Percentiles rank a stretch among this genome's conserved stretches.
phyloP scores from a whole-genome alignment of 2,329 filamentous ascomycete species.

The Claviceps lovelessii region DNA sequence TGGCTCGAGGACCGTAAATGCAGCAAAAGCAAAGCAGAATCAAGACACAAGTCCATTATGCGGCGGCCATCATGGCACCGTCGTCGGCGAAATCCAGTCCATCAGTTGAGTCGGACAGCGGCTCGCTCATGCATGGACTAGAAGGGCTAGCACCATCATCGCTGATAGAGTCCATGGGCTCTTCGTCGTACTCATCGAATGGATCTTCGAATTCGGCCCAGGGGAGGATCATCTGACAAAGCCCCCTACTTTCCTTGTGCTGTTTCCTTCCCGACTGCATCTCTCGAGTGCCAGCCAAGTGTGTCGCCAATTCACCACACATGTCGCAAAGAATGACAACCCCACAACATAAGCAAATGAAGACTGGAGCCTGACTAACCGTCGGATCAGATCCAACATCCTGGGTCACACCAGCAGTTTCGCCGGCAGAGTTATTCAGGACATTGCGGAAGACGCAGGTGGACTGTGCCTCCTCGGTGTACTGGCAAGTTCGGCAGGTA shows the following conservation, averaged over 20 bases:
- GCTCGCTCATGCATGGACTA: constrained; percentile 3
- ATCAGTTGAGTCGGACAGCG: constrained; percentile 10
- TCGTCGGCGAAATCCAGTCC: constrained; percentile 11
- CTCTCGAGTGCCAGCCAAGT: constrained; percentile 8
- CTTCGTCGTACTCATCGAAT: constrained; percentile 25
- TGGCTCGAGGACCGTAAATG: background rate
- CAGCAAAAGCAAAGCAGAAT: background rate
- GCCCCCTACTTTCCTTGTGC: constrained; percentile 13
- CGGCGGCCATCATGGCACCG: constrained; percentile 8
- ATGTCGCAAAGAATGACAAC: constrained; percentile 26
- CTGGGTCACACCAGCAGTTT: constrained; percentile 92
- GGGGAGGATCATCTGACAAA: constrained; percentile 15
- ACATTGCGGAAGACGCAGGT: constrained; percentile 93
- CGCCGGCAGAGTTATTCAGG: constrained; percentile 78
- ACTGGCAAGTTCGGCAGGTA: constrained; percentile 89
- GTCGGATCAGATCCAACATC: constrained; percentile 97
- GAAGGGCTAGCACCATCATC: background rate
- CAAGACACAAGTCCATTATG: background rate
- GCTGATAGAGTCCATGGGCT: constrained; percentile 13
- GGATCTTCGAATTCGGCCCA: constrained; percentile 17
- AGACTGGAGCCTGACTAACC: constrained; percentile 54
- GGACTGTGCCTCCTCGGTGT: constrained; percentile 71
- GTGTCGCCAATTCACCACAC: constrained; percentile 19
- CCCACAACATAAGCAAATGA: constrained; percentile 34
- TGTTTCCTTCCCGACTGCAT: constrained; percentile 1